Evolutionary conservation across 441 rosid species (phyloP).

Genomic region (Sinapis alba): DNA sequence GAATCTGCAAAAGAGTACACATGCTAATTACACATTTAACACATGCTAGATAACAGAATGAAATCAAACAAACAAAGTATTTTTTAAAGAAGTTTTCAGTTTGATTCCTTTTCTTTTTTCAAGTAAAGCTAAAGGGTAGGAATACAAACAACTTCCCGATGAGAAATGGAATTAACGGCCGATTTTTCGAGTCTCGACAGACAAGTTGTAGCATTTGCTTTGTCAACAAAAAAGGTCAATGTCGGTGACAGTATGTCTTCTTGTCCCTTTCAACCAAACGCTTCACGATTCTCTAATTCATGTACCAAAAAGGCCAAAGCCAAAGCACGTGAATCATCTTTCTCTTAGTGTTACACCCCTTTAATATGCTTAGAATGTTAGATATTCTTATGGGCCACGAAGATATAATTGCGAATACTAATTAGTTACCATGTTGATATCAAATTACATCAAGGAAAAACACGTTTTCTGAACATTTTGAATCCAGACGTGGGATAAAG

Average conservation of each 20-base stretch:
- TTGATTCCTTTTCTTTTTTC: not conserved
- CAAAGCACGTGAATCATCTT: slow-evolving; percentile 20
- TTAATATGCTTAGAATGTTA: not conserved
- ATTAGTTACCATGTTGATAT: slow-evolving; percentile 10
- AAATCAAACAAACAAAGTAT: not conserved
- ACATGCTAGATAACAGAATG: not conserved
- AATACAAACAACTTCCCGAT: not conserved
- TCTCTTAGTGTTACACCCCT: not conserved
- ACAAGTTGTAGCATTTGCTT: slow-evolving; percentile 20
- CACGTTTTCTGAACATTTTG: not conserved
- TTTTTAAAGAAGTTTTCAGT: not conserved
- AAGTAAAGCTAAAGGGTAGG: not conserved
- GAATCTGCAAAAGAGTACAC: not conserved
- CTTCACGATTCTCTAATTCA: slow-evolving; percentile 6
- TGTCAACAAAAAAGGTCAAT: slow-evolving; percentile 28
- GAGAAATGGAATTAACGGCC: not conserved
- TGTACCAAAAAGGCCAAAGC: not conserved
- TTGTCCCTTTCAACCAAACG: slow-evolving; percentile 22
- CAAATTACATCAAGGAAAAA: not conserved
- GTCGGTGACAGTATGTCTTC: slow-evolving; percentile 24
- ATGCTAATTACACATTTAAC: not conserved
- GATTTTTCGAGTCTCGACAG: not conserved
- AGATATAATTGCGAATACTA: not conserved
- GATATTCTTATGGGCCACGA: slow-evolving; percentile 2
- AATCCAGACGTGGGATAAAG: slow-evolving; percentile 15